These are phyloP conservation scores for Linum trigynum DNA, from an alignment of 345 rosid genomes.

Conservation along the genomic window DNA sequence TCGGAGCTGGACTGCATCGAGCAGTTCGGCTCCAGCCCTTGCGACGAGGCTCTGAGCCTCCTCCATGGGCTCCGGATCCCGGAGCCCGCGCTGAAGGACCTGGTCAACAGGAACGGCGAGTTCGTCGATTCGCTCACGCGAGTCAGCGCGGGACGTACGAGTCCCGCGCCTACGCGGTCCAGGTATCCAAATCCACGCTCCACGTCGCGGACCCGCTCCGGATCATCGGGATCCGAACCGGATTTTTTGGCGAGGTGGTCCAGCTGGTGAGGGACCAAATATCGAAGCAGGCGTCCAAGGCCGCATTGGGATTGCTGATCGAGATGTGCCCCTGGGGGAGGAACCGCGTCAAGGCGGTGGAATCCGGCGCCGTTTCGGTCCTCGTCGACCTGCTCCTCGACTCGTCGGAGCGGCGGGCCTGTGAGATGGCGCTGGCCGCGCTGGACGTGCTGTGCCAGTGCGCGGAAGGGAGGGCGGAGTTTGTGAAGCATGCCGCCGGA, in stretches of 20 bases:
- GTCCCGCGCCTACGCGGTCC: constrained; percentile 43
- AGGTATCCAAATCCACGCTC: constrained; percentile 32
- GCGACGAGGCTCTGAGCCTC: constrained; percentile 54
- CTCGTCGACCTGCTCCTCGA: constrained; percentile 66
- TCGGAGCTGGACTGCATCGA: constrained; percentile 1
- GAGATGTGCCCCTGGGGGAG: constrained; percentile 52
- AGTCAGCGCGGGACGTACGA: constrained; percentile 33
- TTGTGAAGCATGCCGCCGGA: constrained; percentile 54
- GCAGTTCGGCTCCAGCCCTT: constrained; percentile 17
- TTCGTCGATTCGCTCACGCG: constrained; percentile 41
- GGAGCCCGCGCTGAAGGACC: constrained; percentile 47
- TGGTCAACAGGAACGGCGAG: constrained; percentile 33
- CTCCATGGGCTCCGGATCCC: constrained; percentile 55
- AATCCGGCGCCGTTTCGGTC: constrained; percentile 43
- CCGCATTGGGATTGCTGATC: constrained; percentile 42
- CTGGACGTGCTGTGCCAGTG: constrained; percentile 51
- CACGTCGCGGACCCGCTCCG: constrained; percentile 54
- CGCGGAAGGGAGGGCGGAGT: constrained; percentile 74
- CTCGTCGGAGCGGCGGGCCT: constrained; percentile 32
- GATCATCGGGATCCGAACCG: constrained; percentile 27
- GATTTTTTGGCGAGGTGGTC: constrained; percentile 39
- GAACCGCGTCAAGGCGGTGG: constrained; percentile 56
- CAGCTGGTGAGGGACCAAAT: constrained; percentile 42
- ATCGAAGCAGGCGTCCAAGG: constrained; percentile 51
- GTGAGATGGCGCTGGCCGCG: constrained; percentile 24